Conservation (phyloP, 371 early-diverging fungal species). For the Rhizopus arrhizus region DNA sequence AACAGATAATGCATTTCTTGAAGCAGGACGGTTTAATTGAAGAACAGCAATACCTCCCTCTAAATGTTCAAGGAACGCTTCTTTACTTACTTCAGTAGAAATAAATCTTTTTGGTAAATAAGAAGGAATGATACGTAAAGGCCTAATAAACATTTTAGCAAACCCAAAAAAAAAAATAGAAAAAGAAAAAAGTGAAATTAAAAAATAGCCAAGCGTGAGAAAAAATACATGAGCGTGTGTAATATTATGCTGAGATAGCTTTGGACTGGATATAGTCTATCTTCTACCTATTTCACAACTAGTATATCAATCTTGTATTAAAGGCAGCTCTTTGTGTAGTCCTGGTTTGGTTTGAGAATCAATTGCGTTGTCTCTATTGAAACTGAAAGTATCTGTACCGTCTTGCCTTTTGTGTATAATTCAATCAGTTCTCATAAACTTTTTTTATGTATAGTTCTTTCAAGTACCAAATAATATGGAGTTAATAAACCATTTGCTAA, state of each 20-base stretch:
- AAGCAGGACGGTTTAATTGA: constrained; percentile 83
- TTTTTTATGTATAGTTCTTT: constrained; percentile 59
- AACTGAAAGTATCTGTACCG: constrained; percentile 85
- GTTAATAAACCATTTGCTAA: constrained; percentile 48
- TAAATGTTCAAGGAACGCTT: constrained; percentile 68
- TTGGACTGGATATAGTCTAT: constrained; percentile 3
- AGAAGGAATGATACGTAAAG: constrained; percentile 7
- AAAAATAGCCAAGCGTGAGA: constrained; percentile 14
- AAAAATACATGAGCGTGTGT: constrained; percentile 6
- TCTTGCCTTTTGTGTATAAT: constrained; percentile 24
- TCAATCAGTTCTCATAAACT: too few relatives aligned
- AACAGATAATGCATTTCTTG: constrained; percentile 89
- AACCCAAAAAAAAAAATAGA: constrained; percentile 4
- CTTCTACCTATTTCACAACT: constrained; percentile 71
- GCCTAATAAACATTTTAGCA: constrained; percentile 10
- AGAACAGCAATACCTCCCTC: constrained; percentile 80
- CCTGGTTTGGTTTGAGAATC: background rate
- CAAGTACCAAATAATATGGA: constrained; percentile 46
- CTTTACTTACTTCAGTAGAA: constrained; percentile 23
- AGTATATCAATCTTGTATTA: constrained; percentile 65
- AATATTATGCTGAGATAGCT: too few relatives aligned
- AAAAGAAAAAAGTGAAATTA: constrained; percentile 2
- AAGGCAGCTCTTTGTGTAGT: too few relatives aligned
- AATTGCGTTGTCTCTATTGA: constrained; percentile 85
- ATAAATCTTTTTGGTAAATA: constrained; percentile 7